A percentile compares a stretch with the other conserved stretches of the same genome.
Evolutionary conservation across 2,329 filamentous ascomycete species (phyloP).

Genomic region (Aspergillus flavus): DNA sequence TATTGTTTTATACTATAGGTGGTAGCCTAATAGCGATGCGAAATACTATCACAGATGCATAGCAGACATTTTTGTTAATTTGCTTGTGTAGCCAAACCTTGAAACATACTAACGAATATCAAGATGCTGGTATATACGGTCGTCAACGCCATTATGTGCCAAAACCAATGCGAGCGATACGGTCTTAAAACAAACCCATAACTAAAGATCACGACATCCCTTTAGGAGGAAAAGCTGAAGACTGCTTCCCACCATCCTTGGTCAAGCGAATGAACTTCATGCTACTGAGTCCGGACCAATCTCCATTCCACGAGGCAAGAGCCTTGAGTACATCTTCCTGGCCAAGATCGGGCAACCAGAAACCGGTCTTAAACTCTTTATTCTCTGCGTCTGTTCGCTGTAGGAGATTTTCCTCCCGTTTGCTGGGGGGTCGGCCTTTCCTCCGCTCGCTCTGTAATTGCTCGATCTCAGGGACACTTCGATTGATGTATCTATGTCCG

Average conservation of each 20-base stretch:
- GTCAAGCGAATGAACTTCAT: slow-evolving; percentile 77
- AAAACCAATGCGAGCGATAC: background rate
- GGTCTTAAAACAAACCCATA: slow-evolving; percentile 12
- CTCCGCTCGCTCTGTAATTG: slow-evolving; percentile 64
- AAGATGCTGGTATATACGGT: slow-evolving; percentile 6
- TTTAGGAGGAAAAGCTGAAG: slow-evolving; percentile 79
- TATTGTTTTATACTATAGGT: background rate
- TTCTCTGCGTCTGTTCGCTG: slow-evolving; percentile 70
- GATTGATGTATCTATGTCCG: slow-evolving; percentile 39
- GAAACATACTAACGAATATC: background rate
- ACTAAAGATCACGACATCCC: slow-evolving; percentile 48
- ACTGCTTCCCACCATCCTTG: slow-evolving; percentile 63
- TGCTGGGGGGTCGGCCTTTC: slow-evolving; percentile 75
- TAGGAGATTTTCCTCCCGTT: slow-evolving; percentile 75
- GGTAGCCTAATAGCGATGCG: background rate
- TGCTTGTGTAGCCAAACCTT: background rate
- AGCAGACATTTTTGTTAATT: background rate
- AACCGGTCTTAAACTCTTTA: slow-evolving; percentile 80
- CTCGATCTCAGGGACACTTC: slow-evolving; percentile 41
- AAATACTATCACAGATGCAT: background rate
- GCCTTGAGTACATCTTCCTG: slow-evolving; percentile 65
- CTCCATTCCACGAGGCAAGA: slow-evolving; percentile 75
- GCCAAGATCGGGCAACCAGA: slow-evolving; percentile 76
- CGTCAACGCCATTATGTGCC: slow-evolving; percentile 7
- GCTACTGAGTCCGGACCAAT: slow-evolving; percentile 77